Evolutionary conservation across 108 stramenopile genomes (phyloP).

Genomic region (Chaetoceros tenuissimus): DNA sequence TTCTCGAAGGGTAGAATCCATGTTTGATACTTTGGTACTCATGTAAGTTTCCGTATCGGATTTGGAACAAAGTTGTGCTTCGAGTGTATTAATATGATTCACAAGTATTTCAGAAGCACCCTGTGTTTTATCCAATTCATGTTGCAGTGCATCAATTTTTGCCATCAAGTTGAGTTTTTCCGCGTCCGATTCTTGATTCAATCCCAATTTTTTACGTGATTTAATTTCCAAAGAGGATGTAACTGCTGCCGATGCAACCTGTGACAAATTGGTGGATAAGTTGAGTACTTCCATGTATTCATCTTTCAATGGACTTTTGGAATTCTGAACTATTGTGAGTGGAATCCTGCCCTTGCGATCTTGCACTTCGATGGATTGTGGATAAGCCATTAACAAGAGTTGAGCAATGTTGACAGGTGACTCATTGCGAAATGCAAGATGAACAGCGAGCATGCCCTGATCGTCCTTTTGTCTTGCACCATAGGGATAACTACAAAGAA

Average conservation of each 20-base stretch:
- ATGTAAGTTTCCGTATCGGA: slow-evolving; percentile 67
- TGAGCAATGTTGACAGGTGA: slow-evolving; percentile 38
- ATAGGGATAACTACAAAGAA: slow-evolving; percentile 50
- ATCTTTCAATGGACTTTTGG: slow-evolving; percentile 23
- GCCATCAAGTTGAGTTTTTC: not conserved
- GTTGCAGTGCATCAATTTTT: slow-evolving; percentile 37
- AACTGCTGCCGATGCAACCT: not conserved
- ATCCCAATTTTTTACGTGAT: not conserved
- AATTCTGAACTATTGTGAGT: slow-evolving; percentile 59
- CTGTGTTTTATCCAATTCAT: slow-evolving; percentile 54
- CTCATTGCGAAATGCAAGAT: slow-evolving; percentile 73
- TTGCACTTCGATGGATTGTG: slow-evolving; percentile 61
- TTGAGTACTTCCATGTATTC: not conserved
- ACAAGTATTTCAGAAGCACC: slow-evolving; percentile 67
- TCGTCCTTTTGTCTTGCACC: slow-evolving; percentile 72
- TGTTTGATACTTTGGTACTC: slow-evolving; percentile 63
- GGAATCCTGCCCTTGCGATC: slow-evolving; percentile 83
- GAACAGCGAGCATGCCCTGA: slow-evolving; percentile 80
- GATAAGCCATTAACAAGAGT: slow-evolving; percentile 57
- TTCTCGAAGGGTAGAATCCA: slow-evolving; percentile 38
- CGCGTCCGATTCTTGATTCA: slow-evolving; percentile 2
- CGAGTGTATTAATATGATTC: slow-evolving; percentile 70
- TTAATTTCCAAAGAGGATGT: not conserved
- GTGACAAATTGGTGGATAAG: not conserved
- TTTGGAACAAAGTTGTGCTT: slow-evolving; percentile 51